Percentiles rank a stretch among this genome's conserved stretches.
phyloP scores from a whole-genome alignment of 768 basidiomycete species.

The Mycena epipterygia region DNA sequence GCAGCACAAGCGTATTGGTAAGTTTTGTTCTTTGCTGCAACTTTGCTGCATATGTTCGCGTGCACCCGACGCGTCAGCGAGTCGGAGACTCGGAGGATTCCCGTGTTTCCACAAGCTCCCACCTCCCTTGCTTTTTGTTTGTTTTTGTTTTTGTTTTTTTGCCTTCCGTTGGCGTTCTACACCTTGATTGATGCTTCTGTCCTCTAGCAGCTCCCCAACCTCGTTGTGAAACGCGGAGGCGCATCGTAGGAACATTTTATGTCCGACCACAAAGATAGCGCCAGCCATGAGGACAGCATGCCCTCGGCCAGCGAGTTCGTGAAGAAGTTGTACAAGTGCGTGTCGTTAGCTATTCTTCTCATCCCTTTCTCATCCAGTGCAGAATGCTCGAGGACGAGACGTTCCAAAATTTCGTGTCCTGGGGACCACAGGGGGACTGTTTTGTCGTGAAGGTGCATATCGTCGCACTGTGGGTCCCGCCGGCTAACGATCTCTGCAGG shows the following conservation, averaged over 20 bases:
- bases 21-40: too few relatives aligned
- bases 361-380: neutral
- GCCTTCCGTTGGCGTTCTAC: too few relatives aligned
- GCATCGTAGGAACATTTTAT: conserved; percentile 14
- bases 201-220: conserved; percentile 25
- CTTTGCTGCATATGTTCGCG: too few relatives aligned
- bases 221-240: conserved; percentile 31
- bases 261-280: neutral
- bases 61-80: too few relatives aligned
- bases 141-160: too few relatives aligned
- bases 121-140: too few relatives aligned
- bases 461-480: neutral
- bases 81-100: too few relatives aligned
- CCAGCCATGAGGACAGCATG: conserved; percentile 75
- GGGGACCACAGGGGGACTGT: conserved; percentile 87
- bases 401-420: conserved; percentile 80
- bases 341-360: neutral
- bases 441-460: conserved; percentile 84
- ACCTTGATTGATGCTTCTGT: conserved; percentile 18
- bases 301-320: conserved; percentile 88
- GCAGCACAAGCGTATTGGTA: too few relatives aligned
- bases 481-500: conserved; percentile 43
- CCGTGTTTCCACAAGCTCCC: too few relatives aligned
- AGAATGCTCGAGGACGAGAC: conserved; percentile 91
- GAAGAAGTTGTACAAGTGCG: conserved; percentile 92